phyloP scores from a whole-genome alignment of 371 early-diverging fungal species.

The Mucor saturninus region DNA sequence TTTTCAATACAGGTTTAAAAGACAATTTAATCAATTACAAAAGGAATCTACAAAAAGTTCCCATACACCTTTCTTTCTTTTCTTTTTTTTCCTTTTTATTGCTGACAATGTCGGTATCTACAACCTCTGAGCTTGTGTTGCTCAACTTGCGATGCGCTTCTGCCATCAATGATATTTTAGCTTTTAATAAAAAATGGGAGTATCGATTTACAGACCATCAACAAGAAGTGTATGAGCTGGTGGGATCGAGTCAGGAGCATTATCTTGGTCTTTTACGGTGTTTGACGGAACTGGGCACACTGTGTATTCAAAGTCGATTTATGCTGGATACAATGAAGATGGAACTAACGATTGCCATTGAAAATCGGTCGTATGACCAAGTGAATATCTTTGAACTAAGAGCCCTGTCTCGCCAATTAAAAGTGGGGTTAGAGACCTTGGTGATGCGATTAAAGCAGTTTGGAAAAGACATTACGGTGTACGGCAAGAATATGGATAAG shows the following conservation, averaged over 20 bases:
- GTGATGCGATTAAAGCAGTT: too few species aligned
- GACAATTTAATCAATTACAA: too few species aligned
- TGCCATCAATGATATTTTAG: background rate
- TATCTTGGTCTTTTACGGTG: background rate
- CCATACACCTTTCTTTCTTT: background rate
- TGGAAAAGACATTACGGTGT: too few species aligned
- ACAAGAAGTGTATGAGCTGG: background rate
- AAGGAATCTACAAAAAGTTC: background rate
- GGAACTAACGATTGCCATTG: background rate
- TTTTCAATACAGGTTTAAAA: too few species aligned
- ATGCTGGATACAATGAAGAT: background rate
- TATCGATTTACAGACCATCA: background rate
- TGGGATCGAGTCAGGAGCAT: background rate
- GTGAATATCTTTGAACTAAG: background rate
- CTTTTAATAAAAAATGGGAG: background rate
- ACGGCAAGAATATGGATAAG: too few species aligned
- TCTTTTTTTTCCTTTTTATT: background rate
- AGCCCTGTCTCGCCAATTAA: background rate
- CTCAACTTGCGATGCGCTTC: background rate
- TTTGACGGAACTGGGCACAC: background rate
- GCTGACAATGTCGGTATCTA: background rate
- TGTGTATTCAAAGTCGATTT: background rate
- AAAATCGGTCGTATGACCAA: background rate
- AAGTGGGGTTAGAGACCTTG: background rate
- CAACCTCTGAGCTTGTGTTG: too few species aligned